Percentiles rank a stretch among this genome's conserved stretches.
Conservation (phyloP, 805 yeast species). For the Myxozyma neotropica region DNA sequence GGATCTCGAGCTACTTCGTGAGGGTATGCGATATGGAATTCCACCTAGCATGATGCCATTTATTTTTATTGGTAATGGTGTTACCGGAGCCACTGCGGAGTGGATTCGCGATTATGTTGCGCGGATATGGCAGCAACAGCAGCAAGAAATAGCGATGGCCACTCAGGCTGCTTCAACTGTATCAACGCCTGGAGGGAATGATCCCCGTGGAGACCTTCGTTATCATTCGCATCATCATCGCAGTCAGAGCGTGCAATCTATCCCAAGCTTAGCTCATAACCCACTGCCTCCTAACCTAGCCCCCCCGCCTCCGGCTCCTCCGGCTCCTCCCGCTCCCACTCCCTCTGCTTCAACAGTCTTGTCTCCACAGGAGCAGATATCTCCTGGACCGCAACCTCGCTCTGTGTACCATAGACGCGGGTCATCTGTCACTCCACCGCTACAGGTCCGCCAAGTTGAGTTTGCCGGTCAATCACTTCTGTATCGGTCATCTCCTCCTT, state of each 20-base stretch:
- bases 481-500: slow-evolving; percentile 7
- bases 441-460: slow-evolving; percentile 25
- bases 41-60: slow-evolving; percentile 64
- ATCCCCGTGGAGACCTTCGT: slow-evolving; percentile 8
- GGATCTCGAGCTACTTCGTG: slow-evolving; percentile 59
- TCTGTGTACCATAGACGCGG: slow-evolving; percentile 1
- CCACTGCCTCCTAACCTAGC: slow-evolving; percentile 2
- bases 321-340: slow-evolving; percentile 14
- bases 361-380: slow-evolving; percentile 22
- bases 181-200: slow-evolving; percentile 7
- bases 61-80: slow-evolving; percentile 49
- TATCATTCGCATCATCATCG: slow-evolving; percentile 20
- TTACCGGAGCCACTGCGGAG: slow-evolving; percentile 31
- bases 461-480: slow-evolving; percentile 1
- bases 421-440: slow-evolving; percentile 18
- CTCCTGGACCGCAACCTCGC: slow-evolving; percentile 17
- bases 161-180: slow-evolving; percentile 2
- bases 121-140: slow-evolving; percentile 32
- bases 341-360: slow-evolving; percentile 2
- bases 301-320: slow-evolving; percentile 21
- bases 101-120: slow-evolving; percentile 33
- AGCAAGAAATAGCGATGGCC: slow-evolving; percentile 16
- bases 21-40: slow-evolving; percentile 58
- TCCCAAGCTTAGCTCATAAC: slow-evolving; percentile 3
- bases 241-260: slow-evolving; percentile 24